Evolutionary conservation across 306 rosid species (phyloP), one percentile per base, ranked within the genome.

Genomic region (Inga leiocalycina): DNA sequence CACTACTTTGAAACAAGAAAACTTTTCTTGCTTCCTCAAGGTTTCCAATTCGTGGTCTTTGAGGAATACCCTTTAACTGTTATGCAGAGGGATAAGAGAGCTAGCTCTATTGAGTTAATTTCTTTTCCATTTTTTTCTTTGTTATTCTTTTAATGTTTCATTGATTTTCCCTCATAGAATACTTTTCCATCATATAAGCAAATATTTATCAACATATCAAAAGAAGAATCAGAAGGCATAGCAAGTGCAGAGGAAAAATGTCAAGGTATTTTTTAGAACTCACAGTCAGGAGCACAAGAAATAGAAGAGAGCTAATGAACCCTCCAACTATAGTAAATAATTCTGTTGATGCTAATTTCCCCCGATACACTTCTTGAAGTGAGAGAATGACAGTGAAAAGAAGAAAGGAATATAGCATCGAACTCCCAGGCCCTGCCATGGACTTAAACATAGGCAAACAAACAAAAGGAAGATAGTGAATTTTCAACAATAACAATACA

Each of bases 361-460:
- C 95, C 78, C 99, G 92, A 82, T 94, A 94, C 94, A 97, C 88
- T 85, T 92, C 95, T 91, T 94, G 98, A 83, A 97, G 98, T 3
- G 99, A 97, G 78, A 97, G 97, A 81, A 90, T 91, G 64, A 97
- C 97, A 30, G 74, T 86, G 86, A 97, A 97, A 45, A 97, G 85
- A 86, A 97, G 98, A 84, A 91, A 81, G 34, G 99, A 97, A 89
- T 92, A 94, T 62, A 88, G 74, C 99, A 97, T 97, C 65, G 99
- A 97, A 84, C 97, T 92, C 81, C 95, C 91, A 0, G 97, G 79
- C 74, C 93, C 92, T 82, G 97, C 98, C 99, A 97, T 97, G 82
- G 82, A 76, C 85, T 92, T 87, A 86, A 86, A 75, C 56, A 43
- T 75, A 20, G 81, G 68, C 59, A 73, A 48, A 16, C 24, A 46